Base-by-base conservation (phyloP, 192 early-diverging fungal species). In the Kickxella alabastrina region DNA sequence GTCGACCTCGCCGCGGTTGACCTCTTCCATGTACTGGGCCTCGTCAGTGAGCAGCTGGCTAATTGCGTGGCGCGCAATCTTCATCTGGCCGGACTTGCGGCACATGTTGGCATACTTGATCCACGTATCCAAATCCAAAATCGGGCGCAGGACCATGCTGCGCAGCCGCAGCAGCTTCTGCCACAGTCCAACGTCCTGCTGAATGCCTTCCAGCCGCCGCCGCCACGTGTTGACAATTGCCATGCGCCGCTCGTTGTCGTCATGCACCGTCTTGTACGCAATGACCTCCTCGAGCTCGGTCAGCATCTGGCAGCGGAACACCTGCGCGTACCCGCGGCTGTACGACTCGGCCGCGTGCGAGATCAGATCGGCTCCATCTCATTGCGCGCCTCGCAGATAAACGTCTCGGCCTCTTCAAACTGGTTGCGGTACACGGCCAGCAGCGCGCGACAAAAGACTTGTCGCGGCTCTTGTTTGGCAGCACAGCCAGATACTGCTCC, bases 271-370 rank as follows among this genome's bases (percentile, higher is more conserved):
- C 59, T 93, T 94, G 65, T 91, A 98, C 0, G 75, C 64, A 25
- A 98, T 91, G 43, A 98, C 92, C 61, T 98, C 95, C 64, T 98
- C 95, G 36, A 98, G 60, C 62, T 98, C 95, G 0, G 91, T 86
- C 50, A 98, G 84, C 93, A 98, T 92, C 67, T 98, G 95, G 34
- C 92, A 89, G 15, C 87, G 82, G 8, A 98, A 90, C 4, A 96
- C 72, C 49, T 57, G 83, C 51, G 77, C 77, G 59, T 98, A 95
- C 0, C 90, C 87, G 35, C 92, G 86, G 54, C 85, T 90, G 59
- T 97, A 98, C 35, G 90, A 92, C 57, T 97, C 93, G 5, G 90
- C 86, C 7, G 91, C 78, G 26, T 90, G 57, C 0, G 93, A 87
- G 19, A 85, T 87, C 38, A 95, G 54, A 41, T 94, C 87, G 3